phyloP scores from a whole-genome alignment of 495 filamentous ascomycete species.

The Aspergillus sclerotiicarbonarius region DNA sequence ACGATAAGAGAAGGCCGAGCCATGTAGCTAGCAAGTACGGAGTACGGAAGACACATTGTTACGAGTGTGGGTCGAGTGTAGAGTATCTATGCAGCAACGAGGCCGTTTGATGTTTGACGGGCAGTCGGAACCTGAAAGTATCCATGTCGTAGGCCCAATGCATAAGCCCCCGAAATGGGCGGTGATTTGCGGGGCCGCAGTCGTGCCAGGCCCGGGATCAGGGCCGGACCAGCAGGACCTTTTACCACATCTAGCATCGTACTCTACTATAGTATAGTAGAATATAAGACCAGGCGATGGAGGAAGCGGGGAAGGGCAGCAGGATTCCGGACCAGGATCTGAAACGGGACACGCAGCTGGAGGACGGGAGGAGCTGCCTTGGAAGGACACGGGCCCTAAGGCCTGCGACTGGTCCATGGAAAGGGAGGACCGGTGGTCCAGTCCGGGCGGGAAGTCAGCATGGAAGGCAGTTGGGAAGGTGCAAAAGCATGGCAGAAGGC shows the following conservation, averaged over 20 bases:
- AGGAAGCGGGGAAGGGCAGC: background rate
- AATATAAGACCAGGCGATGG: too few species aligned
- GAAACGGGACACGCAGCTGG: constrained; percentile 3
- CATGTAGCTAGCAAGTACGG: background rate
- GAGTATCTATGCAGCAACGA: background rate
- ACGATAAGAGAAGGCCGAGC: background rate
- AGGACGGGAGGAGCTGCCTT: background rate
- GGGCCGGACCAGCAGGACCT: too few species aligned
- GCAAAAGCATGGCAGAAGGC: too few species aligned
- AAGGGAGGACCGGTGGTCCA: background rate
- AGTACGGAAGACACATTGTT: too few species aligned
- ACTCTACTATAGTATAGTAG: too few species aligned
- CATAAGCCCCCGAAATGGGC: background rate
- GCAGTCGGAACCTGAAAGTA: background rate
- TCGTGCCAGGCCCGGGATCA: too few species aligned
- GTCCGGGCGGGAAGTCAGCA: too few species aligned
- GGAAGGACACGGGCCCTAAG: too few species aligned
- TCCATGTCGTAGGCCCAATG: background rate
- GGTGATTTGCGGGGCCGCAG: too few species aligned
- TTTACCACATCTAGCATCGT: too few species aligned
- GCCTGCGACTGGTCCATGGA: background rate
- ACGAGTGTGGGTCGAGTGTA: too few species aligned
- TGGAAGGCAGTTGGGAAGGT: too few species aligned
- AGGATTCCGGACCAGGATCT: background rate
- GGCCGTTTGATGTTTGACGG: background rate